These are phyloP conservation scores for Arctium lappa DNA, from an alignment of 129 eudicot genomes.

Conservation along the genomic window DNA sequence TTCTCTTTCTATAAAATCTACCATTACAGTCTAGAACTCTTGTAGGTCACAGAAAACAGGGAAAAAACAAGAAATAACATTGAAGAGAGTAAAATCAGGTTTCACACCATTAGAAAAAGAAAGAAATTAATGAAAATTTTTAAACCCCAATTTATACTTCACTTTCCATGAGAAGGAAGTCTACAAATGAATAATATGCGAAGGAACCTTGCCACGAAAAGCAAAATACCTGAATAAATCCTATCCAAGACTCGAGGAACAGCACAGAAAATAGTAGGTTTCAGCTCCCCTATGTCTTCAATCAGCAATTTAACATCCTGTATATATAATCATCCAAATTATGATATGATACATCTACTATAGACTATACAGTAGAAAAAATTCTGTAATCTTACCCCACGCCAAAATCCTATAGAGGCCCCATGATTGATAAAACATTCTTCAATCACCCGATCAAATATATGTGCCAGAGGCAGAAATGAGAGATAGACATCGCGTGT, in stretches of 20 bases:
- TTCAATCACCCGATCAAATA: conserved; percentile 91
- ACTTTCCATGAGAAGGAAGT: background rate
- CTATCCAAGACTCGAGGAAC: conserved; percentile 96
- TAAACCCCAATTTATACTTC: background rate
- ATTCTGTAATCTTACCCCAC: conserved; percentile 69
- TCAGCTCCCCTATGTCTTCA: conserved; percentile 83
- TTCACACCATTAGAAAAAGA: background rate
- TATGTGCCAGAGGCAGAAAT: conserved; percentile 94
- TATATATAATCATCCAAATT: conserved; percentile 5
- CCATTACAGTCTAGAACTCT: background rate
- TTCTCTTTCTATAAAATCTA: background rate
- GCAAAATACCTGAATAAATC: conserved; percentile 63
- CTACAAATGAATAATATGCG: background rate
- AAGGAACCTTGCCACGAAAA: background rate
- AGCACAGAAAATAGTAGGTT: conserved; percentile 95
- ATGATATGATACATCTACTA: background rate
- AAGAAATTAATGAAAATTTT: background rate
- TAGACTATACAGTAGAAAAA: background rate
- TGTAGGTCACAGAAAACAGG: background rate
- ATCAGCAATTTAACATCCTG: conserved; percentile 87
- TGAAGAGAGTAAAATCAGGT: background rate
- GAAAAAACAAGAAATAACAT: too few species aligned
- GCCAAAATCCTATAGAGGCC: conserved; percentile 95
- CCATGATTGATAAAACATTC: conserved; percentile 85
- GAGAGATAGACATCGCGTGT: conserved; percentile 77